Evolutionary conservation across 495 filamentous ascomycete species (phyloP).

Genomic region (Daldinia decipiens): DNA sequence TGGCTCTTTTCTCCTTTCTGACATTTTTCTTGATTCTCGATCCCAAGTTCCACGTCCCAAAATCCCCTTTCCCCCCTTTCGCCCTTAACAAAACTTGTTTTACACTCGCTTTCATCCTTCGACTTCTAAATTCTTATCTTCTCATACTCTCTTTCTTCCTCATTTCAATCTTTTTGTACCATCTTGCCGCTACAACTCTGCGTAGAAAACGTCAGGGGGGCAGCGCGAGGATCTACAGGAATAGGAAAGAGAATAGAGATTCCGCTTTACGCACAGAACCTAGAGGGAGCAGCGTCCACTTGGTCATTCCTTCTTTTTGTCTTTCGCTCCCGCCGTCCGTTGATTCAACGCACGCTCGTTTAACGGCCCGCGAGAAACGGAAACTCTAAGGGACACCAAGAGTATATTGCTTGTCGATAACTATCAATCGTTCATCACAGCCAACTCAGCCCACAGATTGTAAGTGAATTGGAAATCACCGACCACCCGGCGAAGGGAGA

Average conservation of each 20-base stretch:
- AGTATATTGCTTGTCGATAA: conserved; percentile 17
- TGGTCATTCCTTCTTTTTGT: conserved; percentile 33
- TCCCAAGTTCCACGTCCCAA: conserved; percentile 42
- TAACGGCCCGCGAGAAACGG: conserved; percentile 34
- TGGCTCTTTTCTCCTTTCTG: conserved; percentile 47
- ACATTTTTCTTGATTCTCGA: conserved; percentile 49
- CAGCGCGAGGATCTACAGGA: conserved; percentile 25
- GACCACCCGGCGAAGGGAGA: conserved; percentile 10
- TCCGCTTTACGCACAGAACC: conserved; percentile 15
- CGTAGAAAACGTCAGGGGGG: conserved; percentile 35
- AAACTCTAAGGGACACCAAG: conserved; percentile 21
- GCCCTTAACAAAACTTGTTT: conserved; percentile 47
- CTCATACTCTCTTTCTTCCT: conserved; percentile 38
- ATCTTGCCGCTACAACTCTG: conserved; percentile 42
- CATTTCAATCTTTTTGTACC: conserved; percentile 34
- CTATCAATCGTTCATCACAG: conserved; percentile 36
- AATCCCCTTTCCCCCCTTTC: conserved; percentile 40
- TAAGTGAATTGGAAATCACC: conserved; percentile 20
- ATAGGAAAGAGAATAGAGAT: conserved; percentile 22
- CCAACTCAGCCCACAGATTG: conserved; percentile 6
- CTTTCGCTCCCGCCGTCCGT: conserved; percentile 41
- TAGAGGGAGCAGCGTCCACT: conserved; percentile 36
- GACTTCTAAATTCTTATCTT: conserved; percentile 37
- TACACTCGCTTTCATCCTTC: conserved; percentile 47
- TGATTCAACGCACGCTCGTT: conserved; percentile 42